Percentiles rank a stretch among this genome's conserved stretches.
Conservation (phyloP, 805 yeast genomes). For the Geotrichum ghanense region DNA sequence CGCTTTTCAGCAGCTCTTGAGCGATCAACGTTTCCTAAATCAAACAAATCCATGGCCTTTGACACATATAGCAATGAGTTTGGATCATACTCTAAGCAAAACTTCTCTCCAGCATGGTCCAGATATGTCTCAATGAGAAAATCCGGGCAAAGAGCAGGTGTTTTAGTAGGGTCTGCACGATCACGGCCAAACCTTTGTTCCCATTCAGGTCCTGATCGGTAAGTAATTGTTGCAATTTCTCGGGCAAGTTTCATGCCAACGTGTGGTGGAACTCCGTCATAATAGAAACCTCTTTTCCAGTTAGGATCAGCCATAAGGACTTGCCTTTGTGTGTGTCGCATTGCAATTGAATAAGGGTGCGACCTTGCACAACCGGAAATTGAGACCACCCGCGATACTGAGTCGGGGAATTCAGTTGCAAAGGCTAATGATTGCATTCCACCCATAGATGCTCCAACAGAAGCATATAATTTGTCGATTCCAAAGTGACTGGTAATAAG, state of each 20-base stretch:
- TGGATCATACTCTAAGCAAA: constrained; percentile 83
- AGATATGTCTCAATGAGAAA: constrained; percentile 84
- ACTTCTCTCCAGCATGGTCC: constrained; percentile 92
- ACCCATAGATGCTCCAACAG: constrained; percentile 93
- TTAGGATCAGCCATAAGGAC: constrained; percentile 90
- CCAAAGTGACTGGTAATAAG: constrained; percentile 52
- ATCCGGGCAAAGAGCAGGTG: constrained; percentile 89
- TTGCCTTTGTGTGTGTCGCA: constrained; percentile 87
- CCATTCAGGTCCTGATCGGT: constrained; percentile 96
- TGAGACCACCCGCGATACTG: constrained; percentile 61
- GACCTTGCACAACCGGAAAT: constrained; percentile 90
- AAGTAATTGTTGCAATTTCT: constrained; percentile 88
- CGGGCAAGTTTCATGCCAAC: constrained; percentile 91
- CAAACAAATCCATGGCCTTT: constrained; percentile 93
- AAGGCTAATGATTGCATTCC: constrained; percentile 95
- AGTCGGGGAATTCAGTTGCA: constrained; percentile 71
- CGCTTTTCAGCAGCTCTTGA: constrained; percentile 8
- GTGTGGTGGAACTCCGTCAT: constrained; percentile 75
- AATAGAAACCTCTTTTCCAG: constrained; percentile 87
- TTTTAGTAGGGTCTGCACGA: constrained; percentile 63
- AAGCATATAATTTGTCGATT: constrained; percentile 55
- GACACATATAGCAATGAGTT: constrained; percentile 79
- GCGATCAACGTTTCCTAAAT: constrained; percentile 38
- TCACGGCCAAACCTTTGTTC: constrained; percentile 84
- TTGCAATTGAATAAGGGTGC: constrained; percentile 88